Base-by-base conservation (phyloP, 805 yeast genomes). In the Kodamaea nitidulidarum region DNA sequence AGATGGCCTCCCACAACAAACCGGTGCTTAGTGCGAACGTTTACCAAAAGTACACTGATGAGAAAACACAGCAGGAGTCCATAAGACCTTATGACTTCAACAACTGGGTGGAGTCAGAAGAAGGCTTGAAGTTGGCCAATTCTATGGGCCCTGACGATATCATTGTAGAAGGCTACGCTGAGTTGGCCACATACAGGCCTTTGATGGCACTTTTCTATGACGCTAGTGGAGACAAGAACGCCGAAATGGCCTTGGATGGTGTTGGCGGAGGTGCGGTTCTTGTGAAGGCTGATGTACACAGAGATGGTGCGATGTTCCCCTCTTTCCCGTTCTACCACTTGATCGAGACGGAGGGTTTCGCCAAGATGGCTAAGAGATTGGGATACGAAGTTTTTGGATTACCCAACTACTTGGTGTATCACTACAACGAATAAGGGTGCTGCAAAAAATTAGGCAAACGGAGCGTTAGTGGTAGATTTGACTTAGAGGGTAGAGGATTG, bases 241-340 rank as follows among this genome's bases (percentile, higher is more conserved):
- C 80, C 3, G 91, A 82, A 56, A 83, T 93, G 85, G 78, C 76
- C 33, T 72, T 93, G 43, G 98, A 93, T 60, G 98, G 99, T 59
- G 98, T 93, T 42, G 98, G 98, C 39, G 98, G 97, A 46, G 95
- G 97, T 15, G 95, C 97, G 31, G 81, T 95, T 22, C 61, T 93
- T 65, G 99, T 93, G 21, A 88, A 91, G 58, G 95, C 97, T 8
- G 97, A 90, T 50, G 99, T 93, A 39, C 99, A 93, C 64, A 76
- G 98, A 60, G 98, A 93, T 61, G 99, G 99, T 37, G 98, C 98
- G 40, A 91, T 93, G 97, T 93, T 93, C 78, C 98, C 99, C 12
- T 86, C 95, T 36, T 93, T 93, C 78, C 93, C 98, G 44, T 93
- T 93, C 71, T 90, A 91, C 61, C 95, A 93, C 61, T 73, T 93